phyloP scores from a whole-genome alignment of 2,329 filamentous ascomycete genomes.

The Madurella mycetomatis region DNA sequence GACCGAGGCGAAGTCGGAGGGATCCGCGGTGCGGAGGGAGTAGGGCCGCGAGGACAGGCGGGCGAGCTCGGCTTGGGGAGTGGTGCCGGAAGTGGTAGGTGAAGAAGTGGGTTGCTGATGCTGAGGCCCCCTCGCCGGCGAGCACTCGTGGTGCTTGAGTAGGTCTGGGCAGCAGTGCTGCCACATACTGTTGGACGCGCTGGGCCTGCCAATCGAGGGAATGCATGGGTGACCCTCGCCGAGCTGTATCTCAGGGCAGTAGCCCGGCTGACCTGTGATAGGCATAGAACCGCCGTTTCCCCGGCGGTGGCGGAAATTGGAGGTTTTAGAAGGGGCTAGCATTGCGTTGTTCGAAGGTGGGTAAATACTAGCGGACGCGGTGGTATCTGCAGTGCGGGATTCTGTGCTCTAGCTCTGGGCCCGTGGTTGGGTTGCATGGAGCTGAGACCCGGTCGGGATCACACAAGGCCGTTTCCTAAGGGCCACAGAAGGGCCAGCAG shows the following conservation, averaged over 20 bases:
- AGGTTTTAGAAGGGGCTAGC: background rate
- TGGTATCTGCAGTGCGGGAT: too few relatives aligned
- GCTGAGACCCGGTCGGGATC: too few relatives aligned
- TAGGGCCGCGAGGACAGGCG: slow-evolving; percentile 10
- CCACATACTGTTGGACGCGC: background rate
- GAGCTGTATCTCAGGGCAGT: slow-evolving; percentile 2
- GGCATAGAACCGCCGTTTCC: background rate
- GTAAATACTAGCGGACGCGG: too few relatives aligned
- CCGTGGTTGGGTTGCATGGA: too few relatives aligned
- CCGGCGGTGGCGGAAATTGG: background rate
- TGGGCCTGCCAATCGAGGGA: background rate
- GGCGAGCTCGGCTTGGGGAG: background rate
- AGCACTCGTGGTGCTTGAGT: background rate
- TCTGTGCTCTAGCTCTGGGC: too few relatives aligned
- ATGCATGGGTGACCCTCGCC: background rate
- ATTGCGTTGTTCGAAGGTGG: background rate
- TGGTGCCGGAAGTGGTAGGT: background rate
- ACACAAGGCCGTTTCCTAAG: too few relatives aligned
- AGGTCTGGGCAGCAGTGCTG: background rate
- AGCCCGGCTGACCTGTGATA: background rate
- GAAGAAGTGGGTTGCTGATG: background rate
- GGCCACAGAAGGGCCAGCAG: too few relatives aligned
- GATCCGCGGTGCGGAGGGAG: slow-evolving; percentile 4
- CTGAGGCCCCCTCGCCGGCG: background rate
- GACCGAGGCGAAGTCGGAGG: slow-evolving; percentile 11